Evolutionary conservation across 495 filamentous ascomycete species (phyloP).

Genomic region (Neurospora cerealis): DNA sequence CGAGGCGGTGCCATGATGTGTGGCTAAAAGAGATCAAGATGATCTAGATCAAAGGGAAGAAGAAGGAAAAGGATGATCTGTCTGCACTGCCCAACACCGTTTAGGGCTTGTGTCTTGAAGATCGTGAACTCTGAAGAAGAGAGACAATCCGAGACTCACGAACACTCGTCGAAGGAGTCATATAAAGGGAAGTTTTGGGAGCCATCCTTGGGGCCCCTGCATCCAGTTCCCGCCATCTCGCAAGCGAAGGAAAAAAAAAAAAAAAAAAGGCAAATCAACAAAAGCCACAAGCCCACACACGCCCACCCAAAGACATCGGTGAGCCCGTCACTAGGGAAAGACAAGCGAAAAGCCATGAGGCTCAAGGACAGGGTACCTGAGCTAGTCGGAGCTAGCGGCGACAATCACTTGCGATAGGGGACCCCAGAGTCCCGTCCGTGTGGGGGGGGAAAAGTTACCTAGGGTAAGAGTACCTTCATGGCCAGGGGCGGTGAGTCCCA

Average conservation of each 20-base stretch:
- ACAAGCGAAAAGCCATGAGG: neutral
- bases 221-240: neutral
- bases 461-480: neutral
- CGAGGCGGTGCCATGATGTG: neutral
- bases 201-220: neutral
- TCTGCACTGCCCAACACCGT: neutral
- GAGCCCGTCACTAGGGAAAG: neutral
- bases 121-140: neutral
- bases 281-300: neutral
- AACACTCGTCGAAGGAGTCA: neutral
- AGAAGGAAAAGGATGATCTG: neutral
- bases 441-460: neutral
- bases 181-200: neutral
- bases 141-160: neutral
- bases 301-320: neutral
- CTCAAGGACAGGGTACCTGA: neutral
- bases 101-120: neutral
- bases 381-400: neutral
- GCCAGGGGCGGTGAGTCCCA: neutral
- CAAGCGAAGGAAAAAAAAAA: neutral
- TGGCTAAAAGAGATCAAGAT: neutral
- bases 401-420: neutral
- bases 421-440: neutral
- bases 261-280: neutral
- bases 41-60: neutral